Evolutionary conservation across 768 basidiomycete species (phyloP), one percentile per base, ranked within the genome.

Genomic region (Russula sp.): DNA sequence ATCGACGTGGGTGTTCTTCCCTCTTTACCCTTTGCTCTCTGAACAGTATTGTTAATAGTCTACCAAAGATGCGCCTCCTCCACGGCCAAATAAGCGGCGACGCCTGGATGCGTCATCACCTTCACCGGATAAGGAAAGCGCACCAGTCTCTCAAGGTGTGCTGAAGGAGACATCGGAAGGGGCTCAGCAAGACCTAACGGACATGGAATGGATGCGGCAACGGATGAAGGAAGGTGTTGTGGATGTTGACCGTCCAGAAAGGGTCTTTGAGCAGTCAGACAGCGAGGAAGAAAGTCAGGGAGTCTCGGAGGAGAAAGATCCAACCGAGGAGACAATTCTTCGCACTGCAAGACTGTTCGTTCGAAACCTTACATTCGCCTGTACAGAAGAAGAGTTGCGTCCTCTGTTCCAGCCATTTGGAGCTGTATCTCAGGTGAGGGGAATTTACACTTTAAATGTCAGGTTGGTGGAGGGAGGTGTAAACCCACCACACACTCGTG

Each of bases 301-400:
- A 62, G 67, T 42, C 22, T 64, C 59, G 4, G 61, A 66, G 52
- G 55, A 42, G 51, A 58, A 62, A 22, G 48, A 62, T 22, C 68
- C 74, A 3, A 68, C 69, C 1, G 76, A 76, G 64, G 69, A 73
- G 30, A 84, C 86, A 1, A 88, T 96, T 58, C 76, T 88, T 5
- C 80, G 82, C 62, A 95, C 94, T 0, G 81, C 84, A 1, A 84
- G 95, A 5, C 77, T 98, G 2, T 98, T 98, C 72, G 77, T 99
- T 6, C 92, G 97, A n/a, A 99, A 98, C 72, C 75, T 99, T n/a
- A 81, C 94, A 0, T 98, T 94, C 71, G 83, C 87, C 0, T 92
- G 90, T 62, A 87, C 88, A 8, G 83, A 89, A 20, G 74, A 78
- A 2, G 94, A 97, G 56, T 75, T 98, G 0, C 71, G 74, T 2